Percentiles rank a stretch among this genome's conserved stretches.
Evolutionary conservation across 2,329 filamentous ascomycete genomes (phyloP).

Genomic region (Exserohilum rostratum): DNA sequence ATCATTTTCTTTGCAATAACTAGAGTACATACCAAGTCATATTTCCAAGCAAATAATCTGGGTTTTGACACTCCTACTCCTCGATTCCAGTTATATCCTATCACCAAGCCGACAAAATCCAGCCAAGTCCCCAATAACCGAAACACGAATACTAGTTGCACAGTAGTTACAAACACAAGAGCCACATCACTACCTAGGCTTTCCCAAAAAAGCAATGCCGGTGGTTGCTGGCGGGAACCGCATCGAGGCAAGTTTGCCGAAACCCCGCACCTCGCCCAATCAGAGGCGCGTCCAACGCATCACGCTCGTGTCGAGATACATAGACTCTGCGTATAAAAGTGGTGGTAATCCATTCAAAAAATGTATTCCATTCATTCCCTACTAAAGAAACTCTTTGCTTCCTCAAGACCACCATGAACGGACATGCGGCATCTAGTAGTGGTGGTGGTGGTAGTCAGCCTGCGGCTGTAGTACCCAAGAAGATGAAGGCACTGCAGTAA

Average conservation of each 20-base stretch:
- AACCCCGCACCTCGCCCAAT: constrained; percentile 17
- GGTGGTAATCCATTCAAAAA: not conserved
- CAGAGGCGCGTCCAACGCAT: constrained; percentile 16
- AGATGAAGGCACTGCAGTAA: constrained; percentile 35
- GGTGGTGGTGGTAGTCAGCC: no score
- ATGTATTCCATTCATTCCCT: not conserved
- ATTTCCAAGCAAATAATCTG: no score
- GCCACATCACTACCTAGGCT: not conserved
- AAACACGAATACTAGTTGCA: not conserved
- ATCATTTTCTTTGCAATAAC: no score
- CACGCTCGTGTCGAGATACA: not conserved
- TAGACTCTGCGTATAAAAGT: not conserved
- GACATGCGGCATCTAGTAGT: not conserved
- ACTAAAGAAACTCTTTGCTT: not conserved
- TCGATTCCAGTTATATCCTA: no score
- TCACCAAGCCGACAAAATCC: no score
- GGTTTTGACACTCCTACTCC: no score
- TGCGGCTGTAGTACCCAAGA: constrained; percentile 21
- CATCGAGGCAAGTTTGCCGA: constrained; percentile 21
- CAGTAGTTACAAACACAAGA: not conserved
- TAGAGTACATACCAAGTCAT: no score
- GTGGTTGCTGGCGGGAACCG: not conserved
- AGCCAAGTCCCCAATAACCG: not conserved
- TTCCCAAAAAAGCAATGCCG: constrained; percentile 11
- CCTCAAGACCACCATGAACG: constrained; percentile 3